Conservation (phyloP, 2,329 filamentous ascomycete genomes). For the Colletotrichum neosansevieriae region DNA sequence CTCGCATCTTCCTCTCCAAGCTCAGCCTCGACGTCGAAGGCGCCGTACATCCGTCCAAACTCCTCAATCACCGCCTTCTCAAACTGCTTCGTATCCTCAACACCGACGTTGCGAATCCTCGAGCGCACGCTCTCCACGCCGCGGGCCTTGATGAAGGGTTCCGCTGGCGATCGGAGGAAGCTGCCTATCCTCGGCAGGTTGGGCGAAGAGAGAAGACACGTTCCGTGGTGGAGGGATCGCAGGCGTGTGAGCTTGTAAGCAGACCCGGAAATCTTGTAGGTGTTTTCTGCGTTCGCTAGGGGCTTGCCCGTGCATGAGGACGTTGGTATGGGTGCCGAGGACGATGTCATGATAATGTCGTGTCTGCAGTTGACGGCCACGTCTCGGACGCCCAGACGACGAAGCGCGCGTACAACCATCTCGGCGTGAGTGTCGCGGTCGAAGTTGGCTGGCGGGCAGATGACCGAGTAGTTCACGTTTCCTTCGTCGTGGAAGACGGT, state of each 20-base stretch:
- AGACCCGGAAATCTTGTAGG: conserved; percentile 89
- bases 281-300: conserved; percentile 42
- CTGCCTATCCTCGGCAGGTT: conserved; percentile 77
- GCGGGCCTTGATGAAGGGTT: conserved; percentile 79
- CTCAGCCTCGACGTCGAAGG: conserved; percentile 48
- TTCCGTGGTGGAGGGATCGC: conserved; percentile 91
- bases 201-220: conserved; percentile 83
- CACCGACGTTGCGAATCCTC: conserved; percentile 81
- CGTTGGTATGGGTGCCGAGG: neutral
- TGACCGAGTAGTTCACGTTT: conserved; percentile 96
- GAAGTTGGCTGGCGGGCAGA: conserved; percentile 81
- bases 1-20: conserved; percentile 64
- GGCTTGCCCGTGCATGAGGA: neutral
- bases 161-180: conserved; percentile 83
- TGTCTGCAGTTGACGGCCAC: conserved; percentile 89
- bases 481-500: conserved; percentile 94
- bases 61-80: conserved; percentile 69
- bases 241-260: conserved; percentile 91
- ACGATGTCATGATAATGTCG: conserved; percentile 83
- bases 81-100: conserved; percentile 57
- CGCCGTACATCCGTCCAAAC: conserved; percentile 76
- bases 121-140: conserved; percentile 94
- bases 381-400: conserved; percentile 66
- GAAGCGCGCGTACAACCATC: conserved; percentile 91
- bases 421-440: conserved; percentile 88